Conservation (phyloP, 352 stramenopile species). For the Phytopythium delawarense region DNA sequence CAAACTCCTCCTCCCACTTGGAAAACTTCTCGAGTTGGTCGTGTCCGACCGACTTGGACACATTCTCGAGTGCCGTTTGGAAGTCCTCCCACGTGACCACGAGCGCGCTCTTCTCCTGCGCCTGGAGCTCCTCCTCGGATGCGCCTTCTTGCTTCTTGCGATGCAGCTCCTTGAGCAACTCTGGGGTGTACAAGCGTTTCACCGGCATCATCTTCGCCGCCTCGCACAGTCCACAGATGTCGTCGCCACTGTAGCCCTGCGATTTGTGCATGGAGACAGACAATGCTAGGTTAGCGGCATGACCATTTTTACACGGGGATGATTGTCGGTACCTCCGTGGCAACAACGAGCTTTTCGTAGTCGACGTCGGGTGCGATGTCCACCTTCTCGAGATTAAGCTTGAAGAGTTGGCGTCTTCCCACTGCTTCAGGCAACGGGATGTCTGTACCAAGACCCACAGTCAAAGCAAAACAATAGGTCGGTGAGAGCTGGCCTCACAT, state of each 20-base stretch:
- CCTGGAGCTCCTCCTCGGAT: constrained; percentile 23
- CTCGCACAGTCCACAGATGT: constrained; percentile 59
- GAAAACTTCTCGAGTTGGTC: constrained; percentile 73
- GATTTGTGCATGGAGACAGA: neutral
- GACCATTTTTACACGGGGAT: neutral
- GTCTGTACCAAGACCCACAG: constrained; percentile 8
- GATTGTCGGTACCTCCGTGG: constrained; percentile 55
- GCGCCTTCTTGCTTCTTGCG: constrained; percentile 47
- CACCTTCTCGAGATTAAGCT: constrained; percentile 72
- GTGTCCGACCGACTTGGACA: constrained; percentile 77
- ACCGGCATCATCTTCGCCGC: constrained; percentile 80
- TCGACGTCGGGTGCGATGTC: constrained; percentile 78
- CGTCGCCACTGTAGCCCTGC: constrained; percentile 53
- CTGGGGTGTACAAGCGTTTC: constrained; percentile 69
- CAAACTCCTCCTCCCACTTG: constrained; percentile 80
- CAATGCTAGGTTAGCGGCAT: neutral
- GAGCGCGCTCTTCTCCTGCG: constrained; percentile 53
- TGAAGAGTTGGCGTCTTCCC: constrained; percentile 64
- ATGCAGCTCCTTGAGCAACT: constrained; percentile 43
- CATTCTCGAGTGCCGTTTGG: constrained; percentile 64
- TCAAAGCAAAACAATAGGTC: neutral
- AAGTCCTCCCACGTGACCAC: constrained; percentile 60
- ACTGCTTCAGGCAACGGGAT: constrained; percentile 53
- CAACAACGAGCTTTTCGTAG: constrained; percentile 57
- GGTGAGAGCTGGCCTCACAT: neutral